phyloP scores from a whole-genome alignment of 2,329 filamentous ascomycete genomes.

The Penicillium glabrum region DNA sequence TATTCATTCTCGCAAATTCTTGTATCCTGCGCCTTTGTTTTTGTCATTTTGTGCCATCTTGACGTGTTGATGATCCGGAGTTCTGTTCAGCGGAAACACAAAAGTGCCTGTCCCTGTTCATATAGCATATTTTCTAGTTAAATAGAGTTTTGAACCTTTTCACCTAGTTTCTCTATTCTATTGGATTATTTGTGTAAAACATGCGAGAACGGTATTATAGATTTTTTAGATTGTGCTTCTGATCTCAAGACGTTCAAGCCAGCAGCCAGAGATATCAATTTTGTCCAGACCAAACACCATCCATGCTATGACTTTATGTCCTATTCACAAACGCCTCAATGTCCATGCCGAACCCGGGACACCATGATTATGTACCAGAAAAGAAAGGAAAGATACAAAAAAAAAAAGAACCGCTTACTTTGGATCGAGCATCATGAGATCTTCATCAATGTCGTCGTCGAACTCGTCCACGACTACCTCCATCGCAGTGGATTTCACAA shows the following conservation, averaged over 20 bases:
- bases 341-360: slow-evolving; percentile 1
- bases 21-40: slow-evolving; percentile 16
- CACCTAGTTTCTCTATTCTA: not conserved
- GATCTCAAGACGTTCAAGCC: not conserved
- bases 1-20: slow-evolving; percentile 22
- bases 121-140: slow-evolving; percentile 29
- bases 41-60: slow-evolving; percentile 20
- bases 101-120: slow-evolving; percentile 33
- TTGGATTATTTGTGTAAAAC: not conserved
- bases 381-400: slow-evolving; percentile 2
- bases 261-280: not conserved
- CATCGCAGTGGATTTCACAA: slow-evolving; percentile 19
- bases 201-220: not conserved
- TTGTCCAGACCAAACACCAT: slow-evolving; percentile 19
- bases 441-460: slow-evolving; percentile 46
- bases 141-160: slow-evolving; percentile 19
- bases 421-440: slow-evolving; percentile 43
- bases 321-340: slow-evolving; percentile 17
- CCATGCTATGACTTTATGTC: slow-evolving; percentile 21
- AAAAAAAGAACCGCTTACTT: slow-evolving; percentile 20
- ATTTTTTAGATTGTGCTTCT: not conserved
- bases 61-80: slow-evolving; percentile 40
- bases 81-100: slow-evolving; percentile 37
- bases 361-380: slow-evolving; percentile 8
- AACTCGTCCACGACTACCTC: slow-evolving; percentile 34